Evolutionary conservation across 2,329 filamentous ascomycete species (phyloP).

Genomic region (Aspergillus unguis): DNA sequence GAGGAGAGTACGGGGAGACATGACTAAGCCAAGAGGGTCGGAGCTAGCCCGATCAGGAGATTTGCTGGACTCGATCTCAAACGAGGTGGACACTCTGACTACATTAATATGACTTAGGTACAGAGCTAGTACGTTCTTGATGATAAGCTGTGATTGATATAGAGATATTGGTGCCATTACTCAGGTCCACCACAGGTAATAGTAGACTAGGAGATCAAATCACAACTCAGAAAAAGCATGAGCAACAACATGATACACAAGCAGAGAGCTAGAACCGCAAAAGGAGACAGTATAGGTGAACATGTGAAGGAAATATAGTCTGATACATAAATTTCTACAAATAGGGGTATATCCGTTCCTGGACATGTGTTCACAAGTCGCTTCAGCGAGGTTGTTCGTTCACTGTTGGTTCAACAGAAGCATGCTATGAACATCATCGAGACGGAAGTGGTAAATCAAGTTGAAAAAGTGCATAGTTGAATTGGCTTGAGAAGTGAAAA

Average conservation of each 20-base stretch:
- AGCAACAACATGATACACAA: background rate
- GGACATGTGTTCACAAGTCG: background rate
- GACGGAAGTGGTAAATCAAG: too few species aligned
- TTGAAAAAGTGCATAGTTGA: too few species aligned
- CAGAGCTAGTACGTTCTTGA: too few species aligned
- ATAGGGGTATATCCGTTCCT: background rate
- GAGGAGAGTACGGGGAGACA: slow-evolving; percentile 3
- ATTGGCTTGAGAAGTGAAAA: too few species aligned
- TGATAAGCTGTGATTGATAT: too few species aligned
- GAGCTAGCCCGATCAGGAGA: background rate
- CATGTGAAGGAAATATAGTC: background rate
- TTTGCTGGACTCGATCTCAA: too few species aligned
- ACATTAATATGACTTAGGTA: too few species aligned
- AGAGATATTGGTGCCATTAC: too few species aligned
- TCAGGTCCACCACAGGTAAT: too few species aligned
- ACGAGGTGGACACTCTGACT: too few species aligned
- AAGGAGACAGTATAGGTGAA: background rate
- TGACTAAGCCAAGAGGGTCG: slow-evolving; percentile 11
- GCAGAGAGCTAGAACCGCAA: background rate
- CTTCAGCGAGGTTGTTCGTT: background rate
- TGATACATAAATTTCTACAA: background rate
- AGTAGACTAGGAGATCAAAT: too few species aligned
- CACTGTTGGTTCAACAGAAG: background rate
- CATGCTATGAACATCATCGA: background rate
- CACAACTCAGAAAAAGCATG: too few species aligned